Conservation (phyloP, 1,284 basidiomycete genomes). For the Trichosporon coremiiforme region DNA sequence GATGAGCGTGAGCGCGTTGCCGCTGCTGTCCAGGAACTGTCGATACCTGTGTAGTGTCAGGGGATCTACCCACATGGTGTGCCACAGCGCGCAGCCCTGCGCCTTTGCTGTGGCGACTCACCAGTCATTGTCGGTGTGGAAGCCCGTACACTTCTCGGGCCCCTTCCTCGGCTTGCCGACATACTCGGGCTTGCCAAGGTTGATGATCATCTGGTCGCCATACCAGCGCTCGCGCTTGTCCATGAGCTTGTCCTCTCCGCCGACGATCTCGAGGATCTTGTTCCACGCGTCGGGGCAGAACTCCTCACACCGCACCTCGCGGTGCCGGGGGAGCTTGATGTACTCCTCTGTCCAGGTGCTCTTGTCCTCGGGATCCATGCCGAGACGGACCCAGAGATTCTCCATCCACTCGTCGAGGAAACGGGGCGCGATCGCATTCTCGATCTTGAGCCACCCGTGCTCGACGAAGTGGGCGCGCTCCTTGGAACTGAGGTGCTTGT, state of each 20-base stretch:
- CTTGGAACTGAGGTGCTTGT: slow-evolving; percentile 34
- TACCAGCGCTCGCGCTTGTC: slow-evolving; percentile 40
- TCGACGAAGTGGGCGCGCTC: slow-evolving; percentile 42
- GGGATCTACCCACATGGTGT: background rate
- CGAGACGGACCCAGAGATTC: slow-evolving; percentile 45
- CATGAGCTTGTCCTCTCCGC: slow-evolving; percentile 42
- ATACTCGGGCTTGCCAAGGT: slow-evolving; percentile 37
- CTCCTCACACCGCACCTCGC: slow-evolving; percentile 36
- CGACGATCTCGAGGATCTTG: slow-evolving; percentile 44
- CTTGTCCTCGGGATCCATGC: slow-evolving; percentile 46
- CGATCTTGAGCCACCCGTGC: slow-evolving; percentile 44
- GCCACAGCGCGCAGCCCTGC: background rate
- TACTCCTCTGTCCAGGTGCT: slow-evolving; percentile 46
- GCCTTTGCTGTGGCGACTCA: slow-evolving; percentile 14
- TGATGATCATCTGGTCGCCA: slow-evolving; percentile 47
- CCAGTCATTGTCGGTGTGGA: slow-evolving; percentile 48
- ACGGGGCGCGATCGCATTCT: slow-evolving; percentile 38
- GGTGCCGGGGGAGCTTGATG: slow-evolving; percentile 42
- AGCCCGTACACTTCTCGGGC: slow-evolving; percentile 28
- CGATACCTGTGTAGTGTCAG: slow-evolving; percentile 32
- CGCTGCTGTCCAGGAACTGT: slow-evolving; percentile 42
- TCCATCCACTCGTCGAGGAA: slow-evolving; percentile 39
- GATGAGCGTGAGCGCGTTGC: slow-evolving; percentile 43
- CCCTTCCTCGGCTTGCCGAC: slow-evolving; percentile 19
- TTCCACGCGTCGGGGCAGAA: slow-evolving; percentile 42